Evolutionary conservation across 768 basidiomycete species (phyloP).

Genomic region (Leucocoprinus sp.): DNA sequence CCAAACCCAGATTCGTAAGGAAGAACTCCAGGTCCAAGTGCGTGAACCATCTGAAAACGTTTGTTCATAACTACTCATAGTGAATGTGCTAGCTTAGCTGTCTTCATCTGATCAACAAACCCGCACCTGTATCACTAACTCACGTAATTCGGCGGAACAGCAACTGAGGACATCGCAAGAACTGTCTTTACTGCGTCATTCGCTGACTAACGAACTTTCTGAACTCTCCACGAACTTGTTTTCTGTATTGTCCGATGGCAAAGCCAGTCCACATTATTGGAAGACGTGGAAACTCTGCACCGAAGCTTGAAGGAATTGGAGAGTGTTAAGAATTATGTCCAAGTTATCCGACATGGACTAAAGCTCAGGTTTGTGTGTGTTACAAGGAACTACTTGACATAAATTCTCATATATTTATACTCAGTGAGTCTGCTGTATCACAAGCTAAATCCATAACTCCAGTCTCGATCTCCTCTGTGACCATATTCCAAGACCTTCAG

Average conservation of each 20-base stretch:
- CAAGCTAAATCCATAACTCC: conserved; percentile 36
- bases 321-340: conserved; percentile 68
- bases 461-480: conserved; percentile 39
- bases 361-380: conserved; percentile 51
- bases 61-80: conserved; percentile 24
- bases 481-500: conserved; percentile 54
- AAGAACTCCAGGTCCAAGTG: conserved; percentile 38
- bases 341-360: conserved; percentile 63
- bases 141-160: conserved; percentile 36
- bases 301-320: conserved; percentile 69
- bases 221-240: conserved; percentile 56
- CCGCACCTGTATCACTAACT: conserved; percentile 41
- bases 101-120: conserved; percentile 36
- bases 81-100: conserved; percentile 49
- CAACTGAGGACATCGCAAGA: conserved; percentile 62
- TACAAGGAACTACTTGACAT: background rate
- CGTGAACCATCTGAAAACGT: conserved; percentile 19
- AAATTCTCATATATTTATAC: conserved; percentile 9
- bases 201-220: conserved; percentile 68
- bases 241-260: conserved; percentile 44
- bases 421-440: conserved; percentile 50
- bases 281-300: conserved; percentile 77
- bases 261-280: conserved; percentile 57
- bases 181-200: conserved; percentile 68
- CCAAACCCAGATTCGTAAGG: conserved; percentile 30